Percentiles rank a stretch among this genome's conserved stretches.
phyloP scores from a whole-genome alignment of 2,329 filamentous ascomycete species.

The Rutstroemia sp. region DNA sequence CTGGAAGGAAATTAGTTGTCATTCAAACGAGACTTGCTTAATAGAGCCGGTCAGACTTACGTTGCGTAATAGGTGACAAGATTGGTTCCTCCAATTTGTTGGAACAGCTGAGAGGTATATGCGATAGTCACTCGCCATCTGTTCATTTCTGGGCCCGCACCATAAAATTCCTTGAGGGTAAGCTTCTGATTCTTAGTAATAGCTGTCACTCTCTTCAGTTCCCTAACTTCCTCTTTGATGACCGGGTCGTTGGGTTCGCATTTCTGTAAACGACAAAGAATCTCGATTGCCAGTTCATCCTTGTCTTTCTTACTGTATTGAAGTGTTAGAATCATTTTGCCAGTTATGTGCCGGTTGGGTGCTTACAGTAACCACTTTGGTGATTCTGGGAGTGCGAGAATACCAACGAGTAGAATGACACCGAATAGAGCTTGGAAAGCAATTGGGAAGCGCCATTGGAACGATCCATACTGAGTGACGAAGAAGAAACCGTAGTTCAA shows the following conservation, averaged over 20 bases:
- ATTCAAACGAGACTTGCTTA: background rate
- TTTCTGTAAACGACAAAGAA: constrained; percentile 23
- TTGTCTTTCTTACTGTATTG: constrained; percentile 5
- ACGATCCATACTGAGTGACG: constrained; percentile 40
- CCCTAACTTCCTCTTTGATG: constrained; percentile 18
- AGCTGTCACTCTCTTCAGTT: constrained; percentile 30
- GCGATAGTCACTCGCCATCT: constrained; percentile 47
- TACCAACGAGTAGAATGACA: constrained; percentile 46
- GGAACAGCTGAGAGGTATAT: constrained; percentile 42
- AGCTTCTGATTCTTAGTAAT: constrained; percentile 26
- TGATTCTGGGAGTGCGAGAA: constrained; percentile 47
- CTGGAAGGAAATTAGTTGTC: background rate
- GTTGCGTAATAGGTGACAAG: constrained; percentile 41
- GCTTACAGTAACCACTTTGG: constrained; percentile 35
- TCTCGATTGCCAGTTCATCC: constrained; percentile 16
- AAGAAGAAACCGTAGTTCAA: constrained; percentile 53
- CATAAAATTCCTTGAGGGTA: constrained; percentile 16
- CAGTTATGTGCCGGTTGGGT: too few relatives aligned
- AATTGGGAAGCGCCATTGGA: constrained; percentile 55
- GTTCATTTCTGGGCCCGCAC: constrained; percentile 38
- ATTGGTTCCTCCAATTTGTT: constrained; percentile 41
- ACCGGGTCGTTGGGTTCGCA: constrained; percentile 8
- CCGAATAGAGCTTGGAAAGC: constrained; percentile 53
- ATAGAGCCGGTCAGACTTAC: constrained; percentile 35
- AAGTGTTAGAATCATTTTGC: background rate